Conservation (phyloP, 2,329 filamentous ascomycete genomes). For the Hymenoscyphus fraxineus region DNA sequence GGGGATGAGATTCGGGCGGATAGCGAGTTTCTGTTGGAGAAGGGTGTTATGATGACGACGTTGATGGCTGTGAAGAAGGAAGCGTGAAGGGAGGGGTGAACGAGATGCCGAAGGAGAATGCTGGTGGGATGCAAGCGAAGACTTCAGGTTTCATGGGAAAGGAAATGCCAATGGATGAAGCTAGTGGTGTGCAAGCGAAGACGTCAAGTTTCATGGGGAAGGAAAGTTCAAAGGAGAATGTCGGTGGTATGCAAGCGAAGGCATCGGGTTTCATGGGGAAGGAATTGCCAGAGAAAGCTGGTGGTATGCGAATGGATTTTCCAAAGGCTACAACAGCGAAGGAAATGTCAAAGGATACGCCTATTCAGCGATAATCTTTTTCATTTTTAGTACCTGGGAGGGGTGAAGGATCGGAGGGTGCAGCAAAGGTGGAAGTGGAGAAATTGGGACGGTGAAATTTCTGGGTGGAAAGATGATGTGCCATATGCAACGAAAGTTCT, state of each 20-base stretch:
- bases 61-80: constrained; percentile 7
- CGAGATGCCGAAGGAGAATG: background rate
- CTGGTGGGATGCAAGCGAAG: background rate
- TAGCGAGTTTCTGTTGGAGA: constrained; percentile 19
- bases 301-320: no score
- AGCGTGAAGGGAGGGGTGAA: background rate
- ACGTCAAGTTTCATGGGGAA: background rate
- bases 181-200: background rate
- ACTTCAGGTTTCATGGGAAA: background rate
- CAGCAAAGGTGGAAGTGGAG: no score
- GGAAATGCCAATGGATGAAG: background rate
- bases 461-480: no score
- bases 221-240: background rate
- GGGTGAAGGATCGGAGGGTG: no score
- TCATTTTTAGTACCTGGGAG: no score
- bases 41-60: constrained; percentile 19
- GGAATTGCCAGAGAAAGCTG: background rate
- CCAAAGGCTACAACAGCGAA: no score
- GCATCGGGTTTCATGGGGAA: background rate
- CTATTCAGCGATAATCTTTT: no score
- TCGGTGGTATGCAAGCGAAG: background rate
- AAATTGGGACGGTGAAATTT: no score
- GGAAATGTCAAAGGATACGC: no score
- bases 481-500: no score
- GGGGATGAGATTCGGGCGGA: constrained; percentile 23